Percentiles rank a stretch among this genome's conserved stretches.
phyloP scores from a whole-genome alignment of 2,329 filamentous ascomycete species.

The Exophiala sideris region DNA sequence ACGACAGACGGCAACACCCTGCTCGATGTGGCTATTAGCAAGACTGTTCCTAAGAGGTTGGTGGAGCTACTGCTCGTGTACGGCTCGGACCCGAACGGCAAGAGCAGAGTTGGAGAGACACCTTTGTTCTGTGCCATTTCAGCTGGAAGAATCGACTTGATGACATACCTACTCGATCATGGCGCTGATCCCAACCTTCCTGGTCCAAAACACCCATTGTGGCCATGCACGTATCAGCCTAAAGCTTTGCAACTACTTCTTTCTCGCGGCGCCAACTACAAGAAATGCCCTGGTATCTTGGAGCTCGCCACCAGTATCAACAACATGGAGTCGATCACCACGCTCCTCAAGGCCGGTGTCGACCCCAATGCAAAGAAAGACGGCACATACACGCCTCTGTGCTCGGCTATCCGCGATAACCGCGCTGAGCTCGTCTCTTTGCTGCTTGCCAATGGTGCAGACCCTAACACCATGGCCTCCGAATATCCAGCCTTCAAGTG shows the following conservation, averaged over 20 bases:
- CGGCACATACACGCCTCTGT: slow-evolving; percentile 65
- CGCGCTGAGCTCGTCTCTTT: slow-evolving; percentile 60
- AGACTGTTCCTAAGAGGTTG: slow-evolving; percentile 53
- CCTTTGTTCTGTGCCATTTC: slow-evolving; percentile 61
- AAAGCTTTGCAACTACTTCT: slow-evolving; percentile 59
- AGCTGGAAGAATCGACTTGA: slow-evolving; percentile 55
- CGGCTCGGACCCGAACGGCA: slow-evolving; percentile 56
- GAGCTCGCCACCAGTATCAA: slow-evolving; percentile 63
- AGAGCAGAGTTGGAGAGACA: slow-evolving; percentile 61
- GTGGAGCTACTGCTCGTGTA: slow-evolving; percentile 60
- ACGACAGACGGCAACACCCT: slow-evolving; percentile 59
- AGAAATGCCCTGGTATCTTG: slow-evolving; percentile 61
- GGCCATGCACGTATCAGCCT: slow-evolving; percentile 61
- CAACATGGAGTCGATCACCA: slow-evolving; percentile 59
- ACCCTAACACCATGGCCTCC: slow-evolving; percentile 54
- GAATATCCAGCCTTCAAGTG: slow-evolving; percentile 68
- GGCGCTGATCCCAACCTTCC: slow-evolving; percentile 66
- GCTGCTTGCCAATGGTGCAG: slow-evolving; percentile 52
- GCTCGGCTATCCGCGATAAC: slow-evolving; percentile 66
- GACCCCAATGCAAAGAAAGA: slow-evolving; percentile 62
- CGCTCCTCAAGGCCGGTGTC: slow-evolving; percentile 58
- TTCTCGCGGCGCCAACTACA: slow-evolving; percentile 56
- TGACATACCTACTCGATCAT: slow-evolving; percentile 53
- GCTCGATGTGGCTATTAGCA: slow-evolving; percentile 59
- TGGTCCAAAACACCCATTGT: slow-evolving; percentile 65